Evolutionary conservation across 768 basidiomycete species (phyloP), one percentile per base, ranked within the genome.

Genomic region (Inosperma sp.): DNA sequence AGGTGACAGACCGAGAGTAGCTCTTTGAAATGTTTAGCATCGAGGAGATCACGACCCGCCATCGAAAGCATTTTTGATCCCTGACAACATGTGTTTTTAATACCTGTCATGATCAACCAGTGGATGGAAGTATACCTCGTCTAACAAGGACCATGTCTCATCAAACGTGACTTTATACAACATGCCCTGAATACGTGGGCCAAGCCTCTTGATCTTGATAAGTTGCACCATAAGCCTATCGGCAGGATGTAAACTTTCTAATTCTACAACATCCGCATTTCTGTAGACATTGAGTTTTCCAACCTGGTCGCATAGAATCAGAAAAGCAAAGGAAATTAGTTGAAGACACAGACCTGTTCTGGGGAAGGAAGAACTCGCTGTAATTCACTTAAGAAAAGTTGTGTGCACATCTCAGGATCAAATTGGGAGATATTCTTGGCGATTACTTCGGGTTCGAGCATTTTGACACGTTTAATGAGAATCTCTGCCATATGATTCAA

Each of bases 151-250:
- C 80, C 86, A 85, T 23, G 83, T 84, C 62, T 97, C 94, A 7
- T 91, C 87, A 62, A 96, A 98, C 35, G 81, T 81, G 52, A 83
- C 82, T 60, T 86, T 86, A 65, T 93, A 97, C 27, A 96, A 74
- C 96, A 99, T 97, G n/a, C 91, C 86, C 61, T 95, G 84, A 53
- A 98, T 85, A 8, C 96, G 83, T 39, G 91, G 88, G 8, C 77
- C 79, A 8, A 99, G 74, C 29, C 92, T 85, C 35, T 95, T 82
- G 22, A 98, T 93, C 65, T 96, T 92, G 60, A 98, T 96, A 30
- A 97, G 75, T 55, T 94, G 88, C 21, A 99, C 93, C 90, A 99
- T 93, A 40, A 99, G 79, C 26, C 96, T 83, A 69, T 99, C 96
- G 14, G 96, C 88, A 16, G 88, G 84, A 68, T 97, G 94, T n/a